Evolutionary conservation across 2,329 filamentous ascomycete species (phyloP), one percentile per base, ranked within the genome.

Genomic region (Microcyclospora tardicrescens): DNA sequence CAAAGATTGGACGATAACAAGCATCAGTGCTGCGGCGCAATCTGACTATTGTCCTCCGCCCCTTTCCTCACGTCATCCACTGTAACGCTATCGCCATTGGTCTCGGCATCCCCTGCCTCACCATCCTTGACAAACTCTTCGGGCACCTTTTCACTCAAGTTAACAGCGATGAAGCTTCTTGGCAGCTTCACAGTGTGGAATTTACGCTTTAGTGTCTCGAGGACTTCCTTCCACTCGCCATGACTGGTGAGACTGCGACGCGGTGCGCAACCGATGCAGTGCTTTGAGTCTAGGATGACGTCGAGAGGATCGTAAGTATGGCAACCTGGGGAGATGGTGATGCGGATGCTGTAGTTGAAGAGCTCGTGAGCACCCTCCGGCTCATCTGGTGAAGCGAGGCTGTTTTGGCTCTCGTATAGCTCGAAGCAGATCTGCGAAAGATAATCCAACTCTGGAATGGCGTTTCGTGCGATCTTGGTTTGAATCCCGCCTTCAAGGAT

Each of bases 351-450:
- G 63, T 98, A 98, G 39, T 86, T 84, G 62, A 89, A 95, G 14
- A 32, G 12, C 30, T 32, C 30, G 12, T n/a, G 12, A 32, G 12
- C 30, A n/a, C 30, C 30, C 28, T 42, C 39, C 35, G 36, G 31
- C 6, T 34, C 19, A 14, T 48, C 38, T 9, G 42, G 41, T 39
- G 45, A 47, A 11, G 33, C 35, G 2, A 77, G 79, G 14, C 62
- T 57, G 47, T 86, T 89, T 61, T 91, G 84, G 12, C 85, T 89
- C 61, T 98, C 91, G 63, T 98, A 98, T 19, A 98, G 71, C 65
- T 98, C 91, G 51, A 98, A 98, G 61, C 85, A 93, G 57, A 98
- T 96, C 58, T 96, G 91, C 6, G 84, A 93, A 19, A 98, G 76
- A 58, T 98, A 98, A 60, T 98, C 91, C 28, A 98, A 77, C 63